Conservation (phyloP, 805 yeast species). For the Nakazawaea anatomiae region DNA sequence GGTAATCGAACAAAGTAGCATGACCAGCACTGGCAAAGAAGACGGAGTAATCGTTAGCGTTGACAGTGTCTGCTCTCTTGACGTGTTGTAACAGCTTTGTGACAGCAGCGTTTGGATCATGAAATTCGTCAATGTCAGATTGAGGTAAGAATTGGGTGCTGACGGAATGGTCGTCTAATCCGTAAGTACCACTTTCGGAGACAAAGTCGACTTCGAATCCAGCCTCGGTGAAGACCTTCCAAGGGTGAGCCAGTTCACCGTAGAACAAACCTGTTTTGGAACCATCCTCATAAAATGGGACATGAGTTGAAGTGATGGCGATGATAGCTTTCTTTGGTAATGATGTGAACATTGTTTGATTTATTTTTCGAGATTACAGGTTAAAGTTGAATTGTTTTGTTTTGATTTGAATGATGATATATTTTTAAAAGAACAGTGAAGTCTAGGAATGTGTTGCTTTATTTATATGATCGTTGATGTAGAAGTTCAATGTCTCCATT, state of each 20-base stretch:
- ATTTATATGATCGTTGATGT: too few species aligned
- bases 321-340: slow-evolving; percentile 32
- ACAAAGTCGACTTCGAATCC: slow-evolving; percentile 51
- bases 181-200: slow-evolving; percentile 53
- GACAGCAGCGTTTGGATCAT: slow-evolving; percentile 27
- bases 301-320: slow-evolving; percentile 37
- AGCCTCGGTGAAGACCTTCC: slow-evolving; percentile 34
- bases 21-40: slow-evolving; percentile 67
- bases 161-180: slow-evolving; percentile 52
- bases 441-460: too few species aligned
- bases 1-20: slow-evolving; percentile 54
- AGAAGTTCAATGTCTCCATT: too few species aligned
- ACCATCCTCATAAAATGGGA: slow-evolving; percentile 50
- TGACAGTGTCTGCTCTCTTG: slow-evolving; percentile 43
- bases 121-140: slow-evolving; percentile 35
- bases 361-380: too few species aligned
- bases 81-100: slow-evolving; percentile 30
- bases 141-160: slow-evolving; percentile 33
- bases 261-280: slow-evolving; percentile 53
- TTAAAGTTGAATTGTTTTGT: too few species aligned
- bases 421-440: too few species aligned
- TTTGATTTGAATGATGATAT: too few species aligned
- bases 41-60: slow-evolving; percentile 43
- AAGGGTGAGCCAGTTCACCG: slow-evolving; percentile 58
- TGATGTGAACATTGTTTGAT: too few species aligned